Evolutionary conservation across 2,329 filamentous ascomycete species (phyloP), one percentile per base, ranked within the genome.

Genomic region (Apiospora aurea): DNA sequence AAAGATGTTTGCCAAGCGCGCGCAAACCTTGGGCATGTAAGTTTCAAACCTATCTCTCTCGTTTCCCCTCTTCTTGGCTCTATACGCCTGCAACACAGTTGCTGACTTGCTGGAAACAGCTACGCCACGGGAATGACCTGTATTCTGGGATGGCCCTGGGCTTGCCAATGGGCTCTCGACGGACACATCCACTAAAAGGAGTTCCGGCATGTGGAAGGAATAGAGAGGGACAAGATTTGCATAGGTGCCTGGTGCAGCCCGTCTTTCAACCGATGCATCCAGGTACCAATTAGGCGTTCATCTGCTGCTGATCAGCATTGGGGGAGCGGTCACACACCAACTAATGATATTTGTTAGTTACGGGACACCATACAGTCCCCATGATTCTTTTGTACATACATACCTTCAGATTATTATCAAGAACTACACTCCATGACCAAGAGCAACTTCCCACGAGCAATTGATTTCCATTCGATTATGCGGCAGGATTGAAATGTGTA

Each of bases 61-160:
- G 2, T 53, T 64, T 41, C 53, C 53, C 53, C 53, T 61, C 53
- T 38, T 38, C 29, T 61, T 61, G 53, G 53, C 53, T 61, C 0
- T 4, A n/a, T 38, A 29, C 41, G 57, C 29, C 7, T 38, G 7
- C 24, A 6, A n/a, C 29, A 11, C 57, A 64, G 34, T 24, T 7
- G 57, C 57, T 64, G 57, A 64, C 34, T 41, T 41, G 34, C 8
- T 64, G 57, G 18, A 6, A 41, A 47, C 18, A 69, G 68, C 21
- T 69, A 57, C 49, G 68, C 47, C 46, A 41, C 68, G 46, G 68
- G 68, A 2, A 51, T 69, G 46, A 43, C 68, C 38, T 51, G 34
- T 57, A 51, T 69, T 24, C 49, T 69, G 18, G 68, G 68, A 69
- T 69, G 68, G 68, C 68, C 68, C n/a, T 69, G 47, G 34, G 47